Conservation (phyloP, 1,284 basidiomycete species). For the Apiotrichum siamense region DNA sequence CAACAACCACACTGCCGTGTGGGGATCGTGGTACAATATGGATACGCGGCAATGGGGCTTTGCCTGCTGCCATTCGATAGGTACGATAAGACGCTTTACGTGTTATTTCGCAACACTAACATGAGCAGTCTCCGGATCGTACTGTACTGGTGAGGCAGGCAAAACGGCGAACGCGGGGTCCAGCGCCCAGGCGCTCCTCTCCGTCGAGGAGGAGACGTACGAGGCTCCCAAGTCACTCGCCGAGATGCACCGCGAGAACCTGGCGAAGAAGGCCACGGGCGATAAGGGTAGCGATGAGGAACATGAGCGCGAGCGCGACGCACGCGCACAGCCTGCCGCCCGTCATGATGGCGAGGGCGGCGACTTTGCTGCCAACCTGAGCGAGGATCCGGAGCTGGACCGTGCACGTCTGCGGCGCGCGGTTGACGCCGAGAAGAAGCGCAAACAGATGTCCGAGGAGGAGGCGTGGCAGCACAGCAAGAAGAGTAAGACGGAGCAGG, state of each 20-base stretch:
- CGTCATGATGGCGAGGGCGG: slow-evolving; percentile 63
- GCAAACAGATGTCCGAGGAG: slow-evolving; percentile 57
- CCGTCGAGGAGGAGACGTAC: slow-evolving; percentile 19
- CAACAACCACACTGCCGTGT: slow-evolving; percentile 89
- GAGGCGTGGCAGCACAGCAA: slow-evolving; percentile 49
- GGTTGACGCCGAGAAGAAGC: slow-evolving; percentile 71
- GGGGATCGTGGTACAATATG: slow-evolving; percentile 91
- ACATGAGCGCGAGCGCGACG: neutral
- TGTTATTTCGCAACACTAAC: slow-evolving; percentile 2
- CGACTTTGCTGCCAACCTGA: too few species aligned
- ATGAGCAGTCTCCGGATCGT: slow-evolving; percentile 77
- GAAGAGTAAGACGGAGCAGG: slow-evolving; percentile 57
- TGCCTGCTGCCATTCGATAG: slow-evolving; percentile 81
- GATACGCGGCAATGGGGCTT: slow-evolving; percentile 79
- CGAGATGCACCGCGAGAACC: slow-evolving; percentile 40
- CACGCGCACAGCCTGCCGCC: slow-evolving; percentile 23
- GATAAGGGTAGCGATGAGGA: slow-evolving; percentile 19
- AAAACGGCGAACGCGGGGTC: slow-evolving; percentile 70
- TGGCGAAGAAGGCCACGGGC: slow-evolving; percentile 31
- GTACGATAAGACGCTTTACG: slow-evolving; percentile 3
- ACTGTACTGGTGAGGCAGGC: slow-evolving; percentile 85
- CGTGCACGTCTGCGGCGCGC: slow-evolving; percentile 63
- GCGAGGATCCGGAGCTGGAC: slow-evolving; percentile 61
- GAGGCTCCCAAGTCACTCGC: slow-evolving; percentile 36
- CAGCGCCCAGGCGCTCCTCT: slow-evolving; percentile 61